Percentiles rank a stretch among this genome's conserved stretches.
Conservation (phyloP, 371 early-diverging fungal species). For the Zychaea mexicana region DNA sequence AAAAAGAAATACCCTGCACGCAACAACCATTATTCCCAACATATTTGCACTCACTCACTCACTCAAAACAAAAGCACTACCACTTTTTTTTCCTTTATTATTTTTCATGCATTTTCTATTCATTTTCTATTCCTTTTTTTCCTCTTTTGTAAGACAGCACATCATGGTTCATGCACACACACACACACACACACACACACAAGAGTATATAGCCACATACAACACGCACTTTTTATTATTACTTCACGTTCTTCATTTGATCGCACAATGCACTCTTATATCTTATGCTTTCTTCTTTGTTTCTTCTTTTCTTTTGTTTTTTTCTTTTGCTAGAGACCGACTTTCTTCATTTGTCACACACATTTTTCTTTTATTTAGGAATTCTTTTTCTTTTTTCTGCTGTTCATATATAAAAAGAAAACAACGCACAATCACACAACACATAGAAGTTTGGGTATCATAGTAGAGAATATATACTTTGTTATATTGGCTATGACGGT, state of each 20-base stretch:
- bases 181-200: background rate
- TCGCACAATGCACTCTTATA: background rate
- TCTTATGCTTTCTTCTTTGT: too few relatives aligned
- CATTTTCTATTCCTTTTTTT: too few relatives aligned
- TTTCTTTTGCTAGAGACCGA: too few relatives aligned
- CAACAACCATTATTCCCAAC: background rate
- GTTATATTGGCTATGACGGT: too few relatives aligned
- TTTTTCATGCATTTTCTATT: conserved; percentile 6
- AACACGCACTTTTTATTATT: background rate
- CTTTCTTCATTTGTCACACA: too few relatives aligned
- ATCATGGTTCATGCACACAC: background rate
- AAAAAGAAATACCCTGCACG: background rate
- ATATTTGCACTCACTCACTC: background rate
- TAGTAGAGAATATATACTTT: too few relatives aligned
- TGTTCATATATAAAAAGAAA: too few relatives aligned
- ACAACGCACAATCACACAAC: too few relatives aligned
- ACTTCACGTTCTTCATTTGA: background rate
- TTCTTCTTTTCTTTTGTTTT: too few relatives aligned
- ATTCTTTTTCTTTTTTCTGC: too few relatives aligned
- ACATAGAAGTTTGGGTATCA: too few relatives aligned
- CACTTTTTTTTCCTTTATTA: background rate
- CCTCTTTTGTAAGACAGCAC: conserved; percentile 2
- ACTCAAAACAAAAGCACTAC: background rate
- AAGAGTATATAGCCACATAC: conserved; percentile 6
- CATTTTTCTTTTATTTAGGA: too few relatives aligned